Percentiles rank a stretch among this genome's conserved stretches.
Evolutionary conservation across 345 rosid species (phyloP).

Genomic region (Erodium maritimum): DNA sequence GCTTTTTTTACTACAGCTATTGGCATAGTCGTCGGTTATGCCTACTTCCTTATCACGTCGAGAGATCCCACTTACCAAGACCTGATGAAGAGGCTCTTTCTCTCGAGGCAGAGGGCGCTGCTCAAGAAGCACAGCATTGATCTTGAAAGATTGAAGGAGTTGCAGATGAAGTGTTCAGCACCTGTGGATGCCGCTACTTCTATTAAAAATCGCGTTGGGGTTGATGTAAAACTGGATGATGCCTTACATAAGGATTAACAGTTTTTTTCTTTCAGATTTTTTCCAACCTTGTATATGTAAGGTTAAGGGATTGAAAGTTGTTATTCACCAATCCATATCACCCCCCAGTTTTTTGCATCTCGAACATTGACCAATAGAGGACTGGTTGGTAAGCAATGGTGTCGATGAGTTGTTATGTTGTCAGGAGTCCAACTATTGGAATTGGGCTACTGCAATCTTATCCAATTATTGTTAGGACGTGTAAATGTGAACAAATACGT

Average conservation of each 20-base stretch:
- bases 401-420: too few species aligned
- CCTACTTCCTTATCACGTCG: slow-evolving; percentile 73
- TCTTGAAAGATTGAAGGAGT: slow-evolving; percentile 50
- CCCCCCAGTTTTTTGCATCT: too few species aligned
- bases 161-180: slow-evolving; percentile 46
- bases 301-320: too few species aligned
- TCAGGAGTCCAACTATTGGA: too few species aligned
- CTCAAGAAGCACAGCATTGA: slow-evolving; percentile 51
- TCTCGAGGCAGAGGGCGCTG: slow-evolving; percentile 74
- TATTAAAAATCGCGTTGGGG: slow-evolving; percentile 44
- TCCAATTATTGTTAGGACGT: too few species aligned
- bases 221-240: slow-evolving; percentile 64
- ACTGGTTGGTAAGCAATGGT: too few species aligned
- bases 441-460: too few species aligned
- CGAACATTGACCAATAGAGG: too few species aligned
- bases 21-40: slow-evolving; percentile 69
- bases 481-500: too few species aligned
- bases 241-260: slow-evolving; percentile 24
- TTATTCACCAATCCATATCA: too few species aligned
- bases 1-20: slow-evolving; percentile 68
- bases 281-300: too few species aligned
- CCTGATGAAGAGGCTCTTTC: slow-evolving; percentile 82
- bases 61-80: slow-evolving; percentile 94
- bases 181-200: slow-evolving; percentile 40
- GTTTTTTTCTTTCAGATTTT: too few species aligned